Base-by-base conservation (phyloP, 2,329 filamentous ascomycete genomes). In the Paracoccidioides brasiliensis region DNA sequence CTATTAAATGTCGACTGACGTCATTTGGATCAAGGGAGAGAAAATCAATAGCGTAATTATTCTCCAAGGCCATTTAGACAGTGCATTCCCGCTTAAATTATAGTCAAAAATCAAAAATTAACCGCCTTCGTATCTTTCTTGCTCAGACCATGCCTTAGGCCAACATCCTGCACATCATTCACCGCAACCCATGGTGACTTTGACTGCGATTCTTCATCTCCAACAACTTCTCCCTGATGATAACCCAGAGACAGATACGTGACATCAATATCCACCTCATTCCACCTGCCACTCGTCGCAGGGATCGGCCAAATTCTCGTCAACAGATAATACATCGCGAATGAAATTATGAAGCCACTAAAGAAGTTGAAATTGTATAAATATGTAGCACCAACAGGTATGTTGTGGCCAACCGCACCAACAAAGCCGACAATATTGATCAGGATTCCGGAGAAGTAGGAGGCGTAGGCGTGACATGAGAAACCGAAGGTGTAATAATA, bases 341-440 rank as follows among this genome's bases (percentile, higher is more conserved):
- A 74, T 0, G 88, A 80, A 9, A 94, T 79, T 49, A 88, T 75
- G 67, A 95, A 90, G 0, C 90, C 90, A 45, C 80, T 80, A 68
- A 96, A 94, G 75, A 90, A 96, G 70, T 95, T 95, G 63, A 96
- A 66, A 61, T 90, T 87, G 75, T 95, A 96, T 57, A 96, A 82
- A 66, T 94, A 94, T 0, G 79, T 82, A 0, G 91, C 90, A 0
- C 85, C 90, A 5, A 80, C 74, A 0, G 91, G 90, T 0, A 95
- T 88, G 0, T 72, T 66, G 22, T 68, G 70, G 0, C 88, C 88
- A 32, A 95, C 80, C 0, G 86, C 89, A 2, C 88, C 90, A 0
- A 83, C 89, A 61, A 96, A 96, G 0, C 90, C 90, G 4, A 95
- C 88, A 3, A 96, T 86, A 63, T 95, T 95, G 75, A 95, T 85